These are phyloP conservation scores for Hygrophila difformis DNA, from an alignment of 257 asterid genomes.

Conservation along the genomic window DNA sequence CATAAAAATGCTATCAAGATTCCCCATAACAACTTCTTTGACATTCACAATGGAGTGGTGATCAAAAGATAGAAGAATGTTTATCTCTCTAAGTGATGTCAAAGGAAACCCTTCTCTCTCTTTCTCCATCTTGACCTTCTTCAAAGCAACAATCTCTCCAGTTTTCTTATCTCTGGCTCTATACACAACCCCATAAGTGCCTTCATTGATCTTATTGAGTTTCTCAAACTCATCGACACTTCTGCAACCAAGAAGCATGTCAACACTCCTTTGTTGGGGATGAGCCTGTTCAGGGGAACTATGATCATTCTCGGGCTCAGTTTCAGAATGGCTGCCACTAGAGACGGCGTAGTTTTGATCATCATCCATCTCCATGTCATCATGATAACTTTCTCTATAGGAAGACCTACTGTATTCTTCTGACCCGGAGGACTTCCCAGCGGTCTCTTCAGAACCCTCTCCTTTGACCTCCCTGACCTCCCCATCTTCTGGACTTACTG, in stretches of 20 bases:
- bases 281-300: conserved; percentile 34
- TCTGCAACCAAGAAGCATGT: conserved; percentile 92
- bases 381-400: conserved; percentile 61
- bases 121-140: conserved; percentile 94
- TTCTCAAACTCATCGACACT: conserved; percentile 87
- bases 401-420: conserved; percentile 59
- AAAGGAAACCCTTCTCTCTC: conserved; percentile 95
- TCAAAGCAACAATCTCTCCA: conserved; percentile 88
- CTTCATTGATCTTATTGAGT: conserved; percentile 88
- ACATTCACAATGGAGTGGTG: conserved; percentile 84
- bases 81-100: conserved; percentile 84
- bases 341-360: conserved; percentile 29
- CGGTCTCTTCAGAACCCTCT: conserved; percentile 44
- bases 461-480: conserved; percentile 47
- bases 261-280: conserved; percentile 50
- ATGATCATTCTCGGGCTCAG: conserved; percentile 42
- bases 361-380: conserved; percentile 44
- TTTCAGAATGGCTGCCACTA: conserved; percentile 35
- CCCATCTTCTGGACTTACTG: conserved; percentile 46
- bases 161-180: conserved; percentile 87
- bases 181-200: conserved; percentile 86
- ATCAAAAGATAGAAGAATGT: conserved; percentile 76
- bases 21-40: conserved; percentile 92
- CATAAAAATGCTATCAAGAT: conserved; percentile 83
- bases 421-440: conserved; percentile 45